Conservation (phyloP, 2,329 filamentous ascomycete species). For the Diplodia seriata region DNA sequence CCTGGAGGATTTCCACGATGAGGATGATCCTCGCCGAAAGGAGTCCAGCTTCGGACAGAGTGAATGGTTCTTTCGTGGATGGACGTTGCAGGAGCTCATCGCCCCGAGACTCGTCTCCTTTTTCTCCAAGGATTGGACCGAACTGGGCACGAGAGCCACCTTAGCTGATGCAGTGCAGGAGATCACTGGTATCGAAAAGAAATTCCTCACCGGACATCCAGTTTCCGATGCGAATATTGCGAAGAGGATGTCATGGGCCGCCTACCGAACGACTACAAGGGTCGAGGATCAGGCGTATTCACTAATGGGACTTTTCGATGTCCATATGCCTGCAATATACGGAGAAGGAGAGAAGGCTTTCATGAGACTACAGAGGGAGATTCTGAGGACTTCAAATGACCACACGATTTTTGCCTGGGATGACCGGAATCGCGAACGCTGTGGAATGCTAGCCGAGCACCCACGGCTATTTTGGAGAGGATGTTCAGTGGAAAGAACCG, state of each 20-base stretch:
- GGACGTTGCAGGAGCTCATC: constrained; percentile 33
- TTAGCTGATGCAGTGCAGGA: background rate
- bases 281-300: constrained; percentile 39
- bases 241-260: constrained; percentile 39
- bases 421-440: too few relatives aligned
- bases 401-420: constrained; percentile 1
- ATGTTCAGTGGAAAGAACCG: too few relatives aligned
- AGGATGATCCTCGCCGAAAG: background rate
- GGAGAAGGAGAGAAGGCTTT: background rate
- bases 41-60: background rate
- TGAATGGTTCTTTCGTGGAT: constrained; percentile 31
- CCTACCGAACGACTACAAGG: constrained; percentile 36
- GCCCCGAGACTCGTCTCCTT: constrained; percentile 20
- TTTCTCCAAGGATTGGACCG: constrained; percentile 8
- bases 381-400: background rate
- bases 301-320: constrained; percentile 39
- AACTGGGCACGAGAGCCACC: background rate
- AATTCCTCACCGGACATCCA: background rate
- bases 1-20: constrained; percentile 28
- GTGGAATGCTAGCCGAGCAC: too few relatives aligned
- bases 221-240: constrained; percentile 31
- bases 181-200: background rate
- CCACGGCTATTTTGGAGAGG: too few relatives aligned
- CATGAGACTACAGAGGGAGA: background rate
- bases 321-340: constrained; percentile 31